phyloP scores from a whole-genome alignment of 2,329 filamentous ascomycete species.

The Cladosporium sp. region DNA sequence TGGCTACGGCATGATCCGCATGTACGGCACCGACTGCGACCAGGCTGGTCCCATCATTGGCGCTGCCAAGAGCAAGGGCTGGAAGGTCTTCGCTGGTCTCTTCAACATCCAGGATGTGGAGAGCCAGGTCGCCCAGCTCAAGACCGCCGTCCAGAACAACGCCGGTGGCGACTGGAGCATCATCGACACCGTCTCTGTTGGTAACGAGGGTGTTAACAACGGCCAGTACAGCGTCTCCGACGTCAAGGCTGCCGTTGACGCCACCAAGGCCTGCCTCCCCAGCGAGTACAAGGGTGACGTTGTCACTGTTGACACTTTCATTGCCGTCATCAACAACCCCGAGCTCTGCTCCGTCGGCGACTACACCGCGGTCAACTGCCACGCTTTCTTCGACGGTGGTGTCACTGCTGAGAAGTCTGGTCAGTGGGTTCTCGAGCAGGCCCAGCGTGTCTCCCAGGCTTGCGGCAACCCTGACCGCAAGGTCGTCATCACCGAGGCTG shows the following conservation, averaged over 20 bases:
- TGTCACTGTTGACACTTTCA: slow-evolving; percentile 78
- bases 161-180: slow-evolving; percentile 62
- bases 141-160: slow-evolving; percentile 49
- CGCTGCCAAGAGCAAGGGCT: slow-evolving; percentile 62
- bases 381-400: slow-evolving; percentile 77
- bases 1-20: slow-evolving; percentile 65
- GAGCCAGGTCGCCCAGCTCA: slow-evolving; percentile 61
- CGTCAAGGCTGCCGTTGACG: slow-evolving; percentile 60
- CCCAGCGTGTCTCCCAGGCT: slow-evolving; percentile 47
- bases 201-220: slow-evolving; percentile 77
- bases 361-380: slow-evolving; percentile 77
- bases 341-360: slow-evolving; percentile 74
- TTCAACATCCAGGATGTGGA: slow-evolving; percentile 62
- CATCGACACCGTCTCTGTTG: slow-evolving; percentile 72
- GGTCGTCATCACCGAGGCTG: slow-evolving; percentile 76
- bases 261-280: slow-evolving; percentile 58
- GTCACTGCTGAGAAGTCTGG: slow-evolving; percentile 63
- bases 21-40: slow-evolving; percentile 79
- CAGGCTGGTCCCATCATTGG: slow-evolving; percentile 64
- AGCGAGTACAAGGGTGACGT: slow-evolving; percentile 72
- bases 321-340: slow-evolving; percentile 67
- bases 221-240: slow-evolving; percentile 52
- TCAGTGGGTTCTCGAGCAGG: slow-evolving; percentile 62
- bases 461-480: slow-evolving; percentile 54
- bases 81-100: slow-evolving; percentile 74